Base-by-base conservation (phyloP, 306 rosid species). In the Cercis canadensis region DNA sequence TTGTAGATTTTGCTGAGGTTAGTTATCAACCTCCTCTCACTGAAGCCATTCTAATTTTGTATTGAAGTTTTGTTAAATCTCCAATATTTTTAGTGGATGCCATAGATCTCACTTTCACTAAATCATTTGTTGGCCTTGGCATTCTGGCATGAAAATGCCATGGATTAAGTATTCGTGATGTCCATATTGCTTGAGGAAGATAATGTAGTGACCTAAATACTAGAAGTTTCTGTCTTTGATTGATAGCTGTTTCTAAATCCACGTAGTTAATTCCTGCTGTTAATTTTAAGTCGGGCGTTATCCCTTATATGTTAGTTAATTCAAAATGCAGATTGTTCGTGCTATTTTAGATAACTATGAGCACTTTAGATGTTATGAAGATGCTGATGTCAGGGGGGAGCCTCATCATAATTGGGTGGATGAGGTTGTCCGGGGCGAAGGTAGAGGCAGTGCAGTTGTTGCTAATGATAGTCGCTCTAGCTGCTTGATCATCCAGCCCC, bases 361-460 rank as follows among this genome's bases (percentile, higher is more conserved):
- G 79, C 79, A 75, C 70, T 83, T 74, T 63, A 57, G 86, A 16
- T 75, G 29, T 57, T 37, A 50, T 62, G 97, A 82, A 53, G 88
- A 76, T 16, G 70, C 75, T 69, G 85, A 62, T 54, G 76, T 61
- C 67, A 74, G 86, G 58, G 70, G 57, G 54, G 96, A 87, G 75
- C 70, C 79, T 2, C 91, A 84, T 80, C 99, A 89, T 79, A 95
- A 91, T 85, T 95, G 99, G 99, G 92, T 95, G 44, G 84, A 95
- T 62, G 99, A 95, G 85, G 96, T 95, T 45, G 83, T 89, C 49
- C 81, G 99, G n/a, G 77, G 82, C 67, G 97, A 91, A 77, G 85
- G 92, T 40, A 80, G 90, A 72, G 72, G 85, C 73, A 89, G 86
- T 85, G 72, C 79, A 33, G 72, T 77, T 50, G 70, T 65, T 36